Evolutionary conservation across 345 rosid genomes (phyloP), one percentile per base, ranked within the genome.

Genomic region (Punica granatum): DNA sequence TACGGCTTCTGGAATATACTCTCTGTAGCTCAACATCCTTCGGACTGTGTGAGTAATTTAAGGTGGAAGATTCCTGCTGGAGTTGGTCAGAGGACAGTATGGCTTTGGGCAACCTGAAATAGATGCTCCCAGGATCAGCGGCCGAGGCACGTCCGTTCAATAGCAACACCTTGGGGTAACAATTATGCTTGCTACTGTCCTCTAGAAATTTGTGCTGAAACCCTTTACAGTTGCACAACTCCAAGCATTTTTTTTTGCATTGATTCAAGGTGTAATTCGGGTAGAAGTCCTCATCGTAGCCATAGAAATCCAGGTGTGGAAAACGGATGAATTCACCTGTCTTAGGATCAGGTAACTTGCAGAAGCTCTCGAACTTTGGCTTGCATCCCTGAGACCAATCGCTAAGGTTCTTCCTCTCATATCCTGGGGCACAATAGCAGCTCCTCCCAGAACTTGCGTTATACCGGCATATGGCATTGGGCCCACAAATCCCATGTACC

Each of bases 261-360:
- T 36, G 6, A 4, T 23, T 53, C 0, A 76, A 30, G 21, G 74
- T 78, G 48, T 18, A 23, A 41, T 74, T 73, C 0, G 0, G 2
- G 2, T 13, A 39, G 13, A 4, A 14, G 12, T 6, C 10, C 8
- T 23, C 35, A 39, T 9, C 75, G 34, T 72, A 76, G 43, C 83
- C 83, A 19, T 65, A 79, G 34, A 77, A 78, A 51, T 81, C 81
- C 21, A 51, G 59, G 39, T 73, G 77, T 11, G 33, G 46, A 10
- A 81, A 43, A 11, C 1, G 6, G 18, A 66, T 26, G 42, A 74
- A 81, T 37, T 37, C 41, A 32, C 16, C 37, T 2, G 53, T 42
- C 5, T 39, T 49, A 3, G 70, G 42, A 54, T 81, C 76, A 19
- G 73, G 68, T 6, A 10, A 1, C 7, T 37, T 23, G 37, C 79